Percentiles rank a stretch among this genome's conserved stretches.
phyloP scores from a whole-genome alignment of 2,329 filamentous ascomycete species.

The Neonectria magnoliae region DNA sequence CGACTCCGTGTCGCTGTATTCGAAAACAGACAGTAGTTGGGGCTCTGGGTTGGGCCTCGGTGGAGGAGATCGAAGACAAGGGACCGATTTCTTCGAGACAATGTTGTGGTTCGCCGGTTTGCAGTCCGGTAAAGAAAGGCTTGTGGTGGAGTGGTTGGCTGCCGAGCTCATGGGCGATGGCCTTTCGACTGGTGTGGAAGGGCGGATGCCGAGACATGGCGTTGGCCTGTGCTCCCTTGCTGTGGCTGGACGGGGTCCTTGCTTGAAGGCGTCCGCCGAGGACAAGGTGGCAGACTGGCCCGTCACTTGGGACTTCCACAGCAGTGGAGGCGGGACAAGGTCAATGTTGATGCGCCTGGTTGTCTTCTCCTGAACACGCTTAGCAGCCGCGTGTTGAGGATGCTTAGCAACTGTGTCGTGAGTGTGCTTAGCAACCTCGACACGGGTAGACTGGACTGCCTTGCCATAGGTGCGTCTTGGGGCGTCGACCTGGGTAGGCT shows the following conservation, averaged over 20 bases:
- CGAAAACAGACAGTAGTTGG: slow-evolving; percentile 58
- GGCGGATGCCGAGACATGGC: slow-evolving; percentile 27
- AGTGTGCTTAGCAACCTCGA: not conserved
- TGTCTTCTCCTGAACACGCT: slow-evolving; percentile 1
- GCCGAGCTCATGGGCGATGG: slow-evolving; percentile 33
- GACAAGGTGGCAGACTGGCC: slow-evolving; percentile 24
- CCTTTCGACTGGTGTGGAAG: slow-evolving; percentile 20
- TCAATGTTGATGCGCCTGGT: not conserved
- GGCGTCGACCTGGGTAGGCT: not conserved
- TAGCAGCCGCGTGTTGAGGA: slow-evolving; percentile 24
- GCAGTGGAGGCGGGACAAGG: slow-evolving; percentile 15
- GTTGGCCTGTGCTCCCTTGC: slow-evolving; percentile 28
- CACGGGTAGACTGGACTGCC: not conserved
- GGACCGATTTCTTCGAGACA: slow-evolving; percentile 43
- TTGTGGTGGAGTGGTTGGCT: slow-evolving; percentile 37
- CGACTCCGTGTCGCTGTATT: slow-evolving; percentile 57
- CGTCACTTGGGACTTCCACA: slow-evolving; percentile 26
- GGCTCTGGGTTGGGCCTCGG: slow-evolving; percentile 38
- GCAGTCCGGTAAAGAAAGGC: slow-evolving; percentile 31
- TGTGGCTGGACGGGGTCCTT: slow-evolving; percentile 27
- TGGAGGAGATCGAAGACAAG: slow-evolving; percentile 37
- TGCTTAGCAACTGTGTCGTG: not conserved
- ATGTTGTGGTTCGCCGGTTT: slow-evolving; percentile 33
- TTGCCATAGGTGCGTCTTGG: not conserved
- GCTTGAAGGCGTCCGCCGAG: slow-evolving; percentile 26